phyloP scores from a whole-genome alignment of 1,284 basidiomycete species.

The Porogramme epimiltina region DNA sequence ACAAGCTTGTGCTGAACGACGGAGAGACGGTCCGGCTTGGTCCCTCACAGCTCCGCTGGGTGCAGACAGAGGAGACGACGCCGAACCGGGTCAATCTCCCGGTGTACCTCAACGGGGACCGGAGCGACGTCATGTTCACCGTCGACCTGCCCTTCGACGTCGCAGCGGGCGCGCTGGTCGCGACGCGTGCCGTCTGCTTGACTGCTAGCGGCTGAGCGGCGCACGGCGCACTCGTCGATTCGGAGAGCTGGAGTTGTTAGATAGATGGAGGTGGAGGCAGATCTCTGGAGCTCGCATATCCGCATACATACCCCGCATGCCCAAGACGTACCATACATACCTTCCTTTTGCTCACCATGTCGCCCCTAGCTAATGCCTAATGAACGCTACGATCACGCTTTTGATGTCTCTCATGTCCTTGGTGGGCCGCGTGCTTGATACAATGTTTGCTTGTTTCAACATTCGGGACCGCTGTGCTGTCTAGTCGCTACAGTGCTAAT shows the following conservation, averaged over 20 bases:
- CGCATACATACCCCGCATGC: constrained; percentile 20
- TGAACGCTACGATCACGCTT: constrained; percentile 17
- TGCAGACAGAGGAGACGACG: constrained; percentile 58
- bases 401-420: background rate
- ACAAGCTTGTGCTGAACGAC: constrained; percentile 76
- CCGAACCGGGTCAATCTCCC: constrained; percentile 72
- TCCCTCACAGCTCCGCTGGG: constrained; percentile 85
- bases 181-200: constrained; percentile 81
- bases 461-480: background rate
- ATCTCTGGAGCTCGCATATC: constrained; percentile 10
- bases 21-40: constrained; percentile 77
- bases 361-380: constrained; percentile 17
- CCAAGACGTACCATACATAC: constrained; percentile 19
- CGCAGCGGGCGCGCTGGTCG: constrained; percentile 64
- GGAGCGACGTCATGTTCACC: constrained; percentile 88
- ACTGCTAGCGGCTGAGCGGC: constrained; percentile 51
- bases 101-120: constrained; percentile 90
- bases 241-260: constrained; percentile 5
- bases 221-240: background rate
- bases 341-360: constrained; percentile 14
- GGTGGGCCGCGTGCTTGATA: background rate
- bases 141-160: constrained; percentile 78
- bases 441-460: background rate
- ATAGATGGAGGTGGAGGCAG: constrained; percentile 6
- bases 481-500: too few relatives aligned